These are phyloP conservation scores for Periconia sp. DNA, from an alignment of 2,329 filamentous ascomycete genomes.

Conservation along the genomic window DNA sequence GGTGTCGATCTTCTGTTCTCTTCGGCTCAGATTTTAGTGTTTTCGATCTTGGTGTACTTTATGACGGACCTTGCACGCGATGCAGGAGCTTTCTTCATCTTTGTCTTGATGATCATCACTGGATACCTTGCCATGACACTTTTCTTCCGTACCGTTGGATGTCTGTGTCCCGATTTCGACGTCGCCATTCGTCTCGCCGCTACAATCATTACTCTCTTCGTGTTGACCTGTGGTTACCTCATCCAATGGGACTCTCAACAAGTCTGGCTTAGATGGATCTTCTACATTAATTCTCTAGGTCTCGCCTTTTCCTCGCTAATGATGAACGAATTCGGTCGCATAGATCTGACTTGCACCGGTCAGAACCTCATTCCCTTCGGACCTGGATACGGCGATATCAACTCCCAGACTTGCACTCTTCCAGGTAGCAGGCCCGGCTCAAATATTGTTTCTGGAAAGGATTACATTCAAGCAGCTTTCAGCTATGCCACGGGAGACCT, in stretches of 20 bases:
- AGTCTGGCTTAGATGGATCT: constrained; percentile 82
- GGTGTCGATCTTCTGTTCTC: constrained; percentile 75
- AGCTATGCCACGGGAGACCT: constrained; percentile 67
- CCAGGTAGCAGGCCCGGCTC: constrained; percentile 70
- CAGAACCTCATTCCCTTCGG: constrained; percentile 73
- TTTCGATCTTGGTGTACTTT: constrained; percentile 54
- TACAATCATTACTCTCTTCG: constrained; percentile 77
- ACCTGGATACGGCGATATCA: constrained; percentile 67
- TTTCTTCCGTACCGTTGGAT: constrained; percentile 54
- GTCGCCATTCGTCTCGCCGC: constrained; percentile 80
- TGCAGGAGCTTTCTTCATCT: constrained; percentile 53
- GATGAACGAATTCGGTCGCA: constrained; percentile 79
- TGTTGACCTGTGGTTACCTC: constrained; percentile 79
- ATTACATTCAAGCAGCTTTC: constrained; percentile 71
- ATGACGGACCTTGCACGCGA: constrained; percentile 51
- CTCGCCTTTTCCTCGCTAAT: constrained; percentile 77
- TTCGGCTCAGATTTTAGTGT: constrained; percentile 63
- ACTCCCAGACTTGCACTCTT: constrained; percentile 79
- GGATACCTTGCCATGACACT: constrained; percentile 49
- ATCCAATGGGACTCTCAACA: constrained; percentile 77
- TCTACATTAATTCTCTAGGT: constrained; percentile 77
- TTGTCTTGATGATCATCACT: constrained; percentile 46
- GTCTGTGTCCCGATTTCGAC: constrained; percentile 78
- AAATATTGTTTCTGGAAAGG: constrained; percentile 62
- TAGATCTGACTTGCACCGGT: constrained; percentile 68